phyloP scores from a whole-genome alignment of 2,329 filamentous ascomycete species.

The Graphilbum fragrans region DNA sequence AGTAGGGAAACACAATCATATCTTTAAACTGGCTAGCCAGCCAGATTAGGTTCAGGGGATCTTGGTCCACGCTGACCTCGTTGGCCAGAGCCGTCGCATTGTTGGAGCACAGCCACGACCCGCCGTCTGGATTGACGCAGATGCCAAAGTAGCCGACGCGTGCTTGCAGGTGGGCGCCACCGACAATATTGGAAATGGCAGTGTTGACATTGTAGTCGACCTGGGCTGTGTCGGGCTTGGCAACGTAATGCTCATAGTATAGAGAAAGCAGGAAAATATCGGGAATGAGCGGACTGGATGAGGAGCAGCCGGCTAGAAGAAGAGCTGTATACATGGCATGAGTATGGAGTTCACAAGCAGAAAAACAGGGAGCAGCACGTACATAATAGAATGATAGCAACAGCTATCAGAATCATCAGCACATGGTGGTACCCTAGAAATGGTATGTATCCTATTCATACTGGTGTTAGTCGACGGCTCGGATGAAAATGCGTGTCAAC shows the following conservation, averaged over 20 bases:
- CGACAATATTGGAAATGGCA: slow-evolving; percentile 83
- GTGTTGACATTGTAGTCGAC: slow-evolving; percentile 79
- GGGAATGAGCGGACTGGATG: slow-evolving; percentile 87
- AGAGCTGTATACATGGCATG: slow-evolving; percentile 51
- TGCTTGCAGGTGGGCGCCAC: slow-evolving; percentile 70
- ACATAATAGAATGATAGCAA: slow-evolving; percentile 93
- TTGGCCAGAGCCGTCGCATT: slow-evolving; percentile 90
- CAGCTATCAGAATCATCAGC: slow-evolving; percentile 91
- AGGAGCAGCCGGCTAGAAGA: slow-evolving; percentile 89
- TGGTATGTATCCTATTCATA: slow-evolving; percentile 50
- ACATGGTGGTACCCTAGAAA: slow-evolving; percentile 72
- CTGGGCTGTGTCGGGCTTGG: slow-evolving; percentile 72
- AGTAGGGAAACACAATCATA: slow-evolving; percentile 93
- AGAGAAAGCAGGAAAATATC: slow-evolving; percentile 96
- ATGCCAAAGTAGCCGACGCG: slow-evolving; percentile 97
- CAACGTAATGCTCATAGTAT: slow-evolving; percentile 83
- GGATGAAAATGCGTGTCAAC: neutral
- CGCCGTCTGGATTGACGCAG: slow-evolving; percentile 84
- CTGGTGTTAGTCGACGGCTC: neutral
- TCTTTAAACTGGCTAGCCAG: slow-evolving; percentile 95
- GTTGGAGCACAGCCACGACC: slow-evolving; percentile 89
- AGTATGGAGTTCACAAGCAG: neutral
- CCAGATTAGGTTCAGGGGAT: slow-evolving; percentile 96
- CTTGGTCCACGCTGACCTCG: slow-evolving; percentile 79
- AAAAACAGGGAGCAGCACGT: slow-evolving; percentile 26